These are phyloP conservation scores for Aspergillus tanneri DNA, from an alignment of 2,329 filamentous ascomycete species.

Conservation along the genomic window DNA sequence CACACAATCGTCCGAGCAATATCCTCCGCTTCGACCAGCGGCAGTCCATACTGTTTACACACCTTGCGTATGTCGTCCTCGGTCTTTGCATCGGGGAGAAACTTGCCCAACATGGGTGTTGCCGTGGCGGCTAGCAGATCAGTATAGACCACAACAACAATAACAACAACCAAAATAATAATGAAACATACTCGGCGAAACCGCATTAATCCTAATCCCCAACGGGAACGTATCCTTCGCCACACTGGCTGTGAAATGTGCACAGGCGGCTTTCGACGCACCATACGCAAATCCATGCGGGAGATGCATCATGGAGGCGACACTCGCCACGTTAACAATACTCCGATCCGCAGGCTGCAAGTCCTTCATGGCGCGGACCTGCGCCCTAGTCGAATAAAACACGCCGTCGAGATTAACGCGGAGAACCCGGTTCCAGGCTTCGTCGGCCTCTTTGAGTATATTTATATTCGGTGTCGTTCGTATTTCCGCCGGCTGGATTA, in stretches of 20 bases:
- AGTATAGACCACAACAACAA: neutral
- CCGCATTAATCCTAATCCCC: slow-evolving; percentile 57
- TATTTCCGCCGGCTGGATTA: slow-evolving; percentile 10
- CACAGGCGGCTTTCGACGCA: slow-evolving; percentile 15
- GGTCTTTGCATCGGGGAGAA: slow-evolving; percentile 7
- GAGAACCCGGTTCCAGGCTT: slow-evolving; percentile 11
- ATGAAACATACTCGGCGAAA: slow-evolving; percentile 50
- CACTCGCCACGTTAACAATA: slow-evolving; percentile 18
- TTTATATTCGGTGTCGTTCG: slow-evolving; percentile 10
- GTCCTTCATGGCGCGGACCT: slow-evolving; percentile 15
- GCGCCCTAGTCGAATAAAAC: slow-evolving; percentile 14
- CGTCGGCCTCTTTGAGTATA: slow-evolving; percentile 15
- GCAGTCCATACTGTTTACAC: slow-evolving; percentile 8
- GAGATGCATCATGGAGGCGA: slow-evolving; percentile 13
- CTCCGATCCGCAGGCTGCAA: slow-evolving; percentile 4
- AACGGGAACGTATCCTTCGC: slow-evolving; percentile 11
- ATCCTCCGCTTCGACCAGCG: slow-evolving; percentile 15
- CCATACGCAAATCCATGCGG: slow-evolving; percentile 18
- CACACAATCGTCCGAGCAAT: slow-evolving; percentile 18
- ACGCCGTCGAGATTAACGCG: slow-evolving; percentile 18
- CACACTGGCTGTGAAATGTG: slow-evolving; percentile 16
- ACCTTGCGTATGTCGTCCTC: slow-evolving; percentile 8
- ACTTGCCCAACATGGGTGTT: slow-evolving; percentile 16
- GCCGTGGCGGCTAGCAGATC: slow-evolving; percentile 11
- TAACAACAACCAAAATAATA: neutral